Evolutionary conservation across 2,329 filamentous ascomycete genomes (phyloP), one percentile per base, ranked within the genome.

Genomic region (Hypoxylon sp.): DNA sequence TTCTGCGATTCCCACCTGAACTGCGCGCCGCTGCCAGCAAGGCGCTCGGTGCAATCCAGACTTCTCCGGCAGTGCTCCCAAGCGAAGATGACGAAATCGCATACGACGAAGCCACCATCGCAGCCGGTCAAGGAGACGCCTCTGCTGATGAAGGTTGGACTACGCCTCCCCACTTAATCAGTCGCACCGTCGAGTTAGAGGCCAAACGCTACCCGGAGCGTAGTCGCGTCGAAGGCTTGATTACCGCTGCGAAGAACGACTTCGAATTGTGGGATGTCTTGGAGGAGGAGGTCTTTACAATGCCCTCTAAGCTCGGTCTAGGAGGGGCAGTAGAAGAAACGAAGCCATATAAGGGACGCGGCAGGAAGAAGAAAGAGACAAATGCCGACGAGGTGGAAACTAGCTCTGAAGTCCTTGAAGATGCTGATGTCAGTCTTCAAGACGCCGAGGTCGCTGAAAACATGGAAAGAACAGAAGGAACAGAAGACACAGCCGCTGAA

Each of bases 241-340:
- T 94, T 79, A 77, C 80, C 9, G 74, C 71, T 1, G 88, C 88
- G 16, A 70, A 79, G 61, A 86, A 86, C 0, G 91, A 94, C 70
- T 78, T 83, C 18, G 85, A 87, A 52, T 80, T 93, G 8, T 93
- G 91, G 90, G 76, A 86, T 5, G 77, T 90, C 2, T 81, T 94
- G 74, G 87, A 92, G 65, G 75, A 80, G 3, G 85, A 93, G 52
- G 88, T 93, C 11, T 91, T 93, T 70, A 80, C 83, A 1, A 77
- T 89, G 66, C 84, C 90, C 0, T 74, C 78, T 2, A 83, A 80
- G 62, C 78, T 93, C 18, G 85, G 87, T 9, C 80, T 91, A 11
- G 74, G 80, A 55, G 65, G 54, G 18, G 33, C 64, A 9, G 30
- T 59, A 14, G 52, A 64, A 8, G 20, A 56, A 2, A 12, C 14